phyloP scores from a whole-genome alignment of 2,329 filamentous ascomycete species.

The Fusarium sambucinum region DNA sequence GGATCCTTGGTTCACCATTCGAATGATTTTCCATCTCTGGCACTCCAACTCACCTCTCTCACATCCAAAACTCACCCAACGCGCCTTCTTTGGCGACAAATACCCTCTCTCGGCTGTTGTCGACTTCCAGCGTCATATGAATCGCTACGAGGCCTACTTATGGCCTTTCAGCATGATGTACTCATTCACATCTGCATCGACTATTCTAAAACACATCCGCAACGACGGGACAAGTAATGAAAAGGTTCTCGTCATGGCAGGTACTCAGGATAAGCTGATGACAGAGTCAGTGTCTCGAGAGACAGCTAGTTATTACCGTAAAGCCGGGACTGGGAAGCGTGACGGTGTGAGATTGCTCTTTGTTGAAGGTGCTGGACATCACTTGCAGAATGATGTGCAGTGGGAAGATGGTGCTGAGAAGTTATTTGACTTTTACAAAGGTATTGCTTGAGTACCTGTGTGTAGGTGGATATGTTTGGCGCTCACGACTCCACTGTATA shows the following conservation, averaged over 20 bases:
- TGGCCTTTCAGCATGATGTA: conserved; percentile 64
- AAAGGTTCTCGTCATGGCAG: conserved; percentile 57
- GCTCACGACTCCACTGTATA: conserved; percentile 17
- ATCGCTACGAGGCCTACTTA: conserved; percentile 64
- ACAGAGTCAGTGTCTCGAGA: conserved; percentile 53
- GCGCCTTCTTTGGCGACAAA: conserved; percentile 63
- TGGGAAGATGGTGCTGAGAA: conserved; percentile 62
- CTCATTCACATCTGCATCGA: conserved; percentile 57
- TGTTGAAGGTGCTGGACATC: conserved; percentile 62
- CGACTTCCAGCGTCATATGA: conserved; percentile 58
- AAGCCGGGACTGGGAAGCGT: conserved; percentile 17
- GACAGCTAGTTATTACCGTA: conserved; percentile 52
- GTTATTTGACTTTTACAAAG: conserved; percentile 57
- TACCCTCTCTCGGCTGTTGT: conserved; percentile 57
- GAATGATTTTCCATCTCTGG: conserved; percentile 60
- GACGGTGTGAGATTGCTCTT: conserved; percentile 57
- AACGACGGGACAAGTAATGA: conserved; percentile 32
- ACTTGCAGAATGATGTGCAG: conserved; percentile 65
- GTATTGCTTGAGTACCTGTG: conserved; percentile 17
- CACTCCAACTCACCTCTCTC: conserved; percentile 66
- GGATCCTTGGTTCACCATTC: conserved; percentile 62
- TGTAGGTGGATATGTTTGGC: not conserved
- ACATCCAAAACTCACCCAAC: conserved; percentile 60
- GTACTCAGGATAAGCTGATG: conserved; percentile 58
- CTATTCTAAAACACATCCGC: conserved; percentile 55